These are phyloP conservation scores for Tagetes erecta DNA, from an alignment of 129 eudicot species.

Conservation along the genomic window DNA sequence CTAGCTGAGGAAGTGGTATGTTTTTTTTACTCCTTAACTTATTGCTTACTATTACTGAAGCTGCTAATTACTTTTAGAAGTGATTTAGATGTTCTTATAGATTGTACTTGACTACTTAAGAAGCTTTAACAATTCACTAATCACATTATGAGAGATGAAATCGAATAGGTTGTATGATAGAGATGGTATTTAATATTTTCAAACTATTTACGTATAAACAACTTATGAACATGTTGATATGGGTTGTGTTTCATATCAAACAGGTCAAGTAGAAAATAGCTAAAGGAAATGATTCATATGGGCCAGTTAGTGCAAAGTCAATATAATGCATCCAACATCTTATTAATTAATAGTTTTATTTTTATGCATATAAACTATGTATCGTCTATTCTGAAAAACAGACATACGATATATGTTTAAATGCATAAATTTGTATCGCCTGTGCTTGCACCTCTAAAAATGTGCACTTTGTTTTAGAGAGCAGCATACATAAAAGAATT, in stretches of 20 bases:
- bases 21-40: not conserved
- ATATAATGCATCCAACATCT: not conserved
- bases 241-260: not conserved
- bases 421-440: not conserved
- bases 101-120: not conserved
- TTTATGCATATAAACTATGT: not conserved
- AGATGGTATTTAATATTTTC: not conserved
- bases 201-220: not conserved
- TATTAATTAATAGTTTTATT: not conserved
- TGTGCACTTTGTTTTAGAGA: not conserved
- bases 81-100: not conserved
- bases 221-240: not conserved
- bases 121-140: not conserved
- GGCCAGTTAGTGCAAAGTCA: not conserved
- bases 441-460: not conserved
- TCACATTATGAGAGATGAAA: not conserved
- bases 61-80: not conserved
- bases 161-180: not conserved
- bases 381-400: not conserved
- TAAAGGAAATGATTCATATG: not conserved
- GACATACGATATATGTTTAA: not conserved
- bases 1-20: conserved; percentile 11
- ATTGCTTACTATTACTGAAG: not conserved
- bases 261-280: not conserved
- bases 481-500: not conserved